Evolutionary conservation across 2,329 filamentous ascomycete species (phyloP), one percentile per base, ranked within the genome.

Genomic region (Paracamarosporium sp.): DNA sequence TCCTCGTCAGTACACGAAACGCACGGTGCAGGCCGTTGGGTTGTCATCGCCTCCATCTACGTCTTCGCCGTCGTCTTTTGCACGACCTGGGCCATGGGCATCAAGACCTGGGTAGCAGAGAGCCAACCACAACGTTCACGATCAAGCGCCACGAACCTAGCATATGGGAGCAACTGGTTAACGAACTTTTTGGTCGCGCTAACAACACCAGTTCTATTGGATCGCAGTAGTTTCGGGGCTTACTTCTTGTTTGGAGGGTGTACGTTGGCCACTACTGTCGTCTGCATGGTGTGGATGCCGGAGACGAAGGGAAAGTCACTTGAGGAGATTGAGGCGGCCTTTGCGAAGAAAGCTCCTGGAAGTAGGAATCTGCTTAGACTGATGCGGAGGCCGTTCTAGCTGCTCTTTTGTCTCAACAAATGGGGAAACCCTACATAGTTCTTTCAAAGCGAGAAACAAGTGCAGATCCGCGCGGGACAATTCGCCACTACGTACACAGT

Each of bases 81-180:
- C 25, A 73, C 72, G 0, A 81, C 83, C 0, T 88, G 85, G 84
- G 85, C 77, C 0, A 82, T 88, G n/a, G 79, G 0, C 76, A 59
- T 83, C 46, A 84, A 83, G 60, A 82, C 88, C 4, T 88, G 86
- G 56, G 80, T 82, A 1, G 79, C 80, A 6, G 86, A 88, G 70
- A 87, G 87, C 35, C 85, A 87, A 61, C 84, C 84, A 0, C 76
- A 79, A 4, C 74, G 80, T 31, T 86, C 84, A 0, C 78, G 86
- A 5, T 85, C 84, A 1, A 80, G 81, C 0, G 85, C 84, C 4
- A 63, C 47, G 2, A 57, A 54, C 15, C 52, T 64, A 3, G 83
- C 82, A 0, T 78, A 83, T 64, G 81, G 83, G 3, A 51, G 57
- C 12, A 66, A 62, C 20, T 63, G 67, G 68, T 60, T 74, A 31